These are phyloP conservation scores for Coniochaeta sp. DNA, from an alignment of 2,329 filamentous ascomycete species.

Conservation along the genomic window DNA sequence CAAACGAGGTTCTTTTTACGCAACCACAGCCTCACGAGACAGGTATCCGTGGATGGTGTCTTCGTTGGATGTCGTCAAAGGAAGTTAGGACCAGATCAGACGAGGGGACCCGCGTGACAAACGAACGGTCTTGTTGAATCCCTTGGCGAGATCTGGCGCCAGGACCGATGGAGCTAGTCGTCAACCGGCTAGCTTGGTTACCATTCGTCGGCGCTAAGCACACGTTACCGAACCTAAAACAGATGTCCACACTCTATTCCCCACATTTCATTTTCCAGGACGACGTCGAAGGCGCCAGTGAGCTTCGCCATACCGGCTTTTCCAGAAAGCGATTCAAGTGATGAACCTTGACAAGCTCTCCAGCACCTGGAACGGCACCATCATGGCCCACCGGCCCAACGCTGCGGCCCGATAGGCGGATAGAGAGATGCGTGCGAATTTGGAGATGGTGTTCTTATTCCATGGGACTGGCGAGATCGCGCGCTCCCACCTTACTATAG, in stretches of 20 bases:
- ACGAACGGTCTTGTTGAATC: neutral
- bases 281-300: conserved; percentile 1
- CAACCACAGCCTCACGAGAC: neutral
- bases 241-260: neutral
- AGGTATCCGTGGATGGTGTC: neutral
- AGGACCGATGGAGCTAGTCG: neutral
- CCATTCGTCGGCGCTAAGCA: neutral
- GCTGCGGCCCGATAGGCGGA: conserved; percentile 1
- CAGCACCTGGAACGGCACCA: conserved; percentile 1
- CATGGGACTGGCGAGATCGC: neutral
- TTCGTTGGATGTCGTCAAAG: neutral
- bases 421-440: neutral
- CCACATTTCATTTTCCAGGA: conserved; percentile 3
- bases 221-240: neutral
- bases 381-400: neutral
- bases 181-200: neutral
- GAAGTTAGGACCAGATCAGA: neutral
- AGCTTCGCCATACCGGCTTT: neutral
- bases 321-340: neutral
- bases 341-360: neutral
- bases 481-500: too few species aligned
- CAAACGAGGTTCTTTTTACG: neutral
- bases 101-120: neutral
- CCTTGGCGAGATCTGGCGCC: neutral
- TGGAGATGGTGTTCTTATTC: neutral